Base-by-base conservation (phyloP, 1,284 basidiomycete genomes). In the Sanghuangporus sanghuang region DNA sequence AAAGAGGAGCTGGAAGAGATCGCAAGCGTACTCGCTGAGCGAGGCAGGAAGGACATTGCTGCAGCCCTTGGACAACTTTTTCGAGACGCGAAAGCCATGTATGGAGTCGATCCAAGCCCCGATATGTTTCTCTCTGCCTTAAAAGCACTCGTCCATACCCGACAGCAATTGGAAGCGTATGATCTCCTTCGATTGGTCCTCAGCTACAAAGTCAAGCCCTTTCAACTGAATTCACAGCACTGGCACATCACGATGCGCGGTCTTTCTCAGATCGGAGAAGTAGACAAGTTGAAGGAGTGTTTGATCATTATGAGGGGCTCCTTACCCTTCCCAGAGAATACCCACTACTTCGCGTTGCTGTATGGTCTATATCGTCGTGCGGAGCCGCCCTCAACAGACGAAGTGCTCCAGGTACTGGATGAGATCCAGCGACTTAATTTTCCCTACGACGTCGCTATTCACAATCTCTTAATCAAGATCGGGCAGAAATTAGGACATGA, bases 391-490 rank as follows among this genome's bases (percentile, higher is more conserved):
- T 84, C 59, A 75, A 71, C 14, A 74, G 75, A 27, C 73, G 73
- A 76, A 38, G 76, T 83, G 60, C 71, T 72, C 16, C 69, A 72
- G 4, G 68, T 84, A 49, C 73, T 86, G 58, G 74, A 79, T 52
- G 76, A 78, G 59, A 83, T 84, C 75, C 74, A 77, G 52, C 68
- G 69, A 16, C 74, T 75, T 39, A 72, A 76, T 23, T 72, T 85
- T 60, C 70, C 76, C 0, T 81, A 79, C 59, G 78, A 84, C 60
- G 71, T 76, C 11, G 69, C 71, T 49, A 71, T 85, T 21, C 74
- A 77, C 16, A 68, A 74, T 2, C 68, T 80, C 55, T 74, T 86
- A 23, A 73, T 75, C 61, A 71, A 77, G n/a, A 75, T 74, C 21
- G 32, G 12, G 38, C 18, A 46, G 39, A 59, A 35, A 12, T 35